These are phyloP conservation scores for Colletotrichum sp. DNA, from an alignment of 2,329 filamentous ascomycete genomes.

Conservation along the genomic window DNA sequence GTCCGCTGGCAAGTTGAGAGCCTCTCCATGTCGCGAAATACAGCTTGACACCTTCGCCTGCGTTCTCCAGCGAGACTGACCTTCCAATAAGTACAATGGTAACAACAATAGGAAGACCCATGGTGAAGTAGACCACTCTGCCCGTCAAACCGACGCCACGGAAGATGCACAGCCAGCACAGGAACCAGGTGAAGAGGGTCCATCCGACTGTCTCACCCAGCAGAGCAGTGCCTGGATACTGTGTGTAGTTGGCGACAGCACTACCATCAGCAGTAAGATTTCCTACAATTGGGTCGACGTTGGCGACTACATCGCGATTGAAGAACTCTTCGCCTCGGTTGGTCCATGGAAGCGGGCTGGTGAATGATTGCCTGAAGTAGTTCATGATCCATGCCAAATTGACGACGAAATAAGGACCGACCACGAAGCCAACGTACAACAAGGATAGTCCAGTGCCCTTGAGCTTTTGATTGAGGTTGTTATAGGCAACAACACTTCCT, in stretches of 20 bases:
- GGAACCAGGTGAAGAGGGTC: slow-evolving; percentile 61
- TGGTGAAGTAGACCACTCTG: slow-evolving; percentile 65
- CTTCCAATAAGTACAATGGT: slow-evolving; percentile 61
- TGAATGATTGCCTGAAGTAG: slow-evolving; percentile 61
- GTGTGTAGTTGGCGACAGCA: slow-evolving; percentile 35
- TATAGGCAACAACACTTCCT: slow-evolving; percentile 58
- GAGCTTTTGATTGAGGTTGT: slow-evolving; percentile 55
- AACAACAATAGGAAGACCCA: slow-evolving; percentile 61
- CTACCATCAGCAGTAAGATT: slow-evolving; percentile 38
- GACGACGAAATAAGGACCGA: slow-evolving; percentile 61
- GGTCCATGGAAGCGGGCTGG: slow-evolving; percentile 58
- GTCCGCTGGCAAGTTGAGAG: slow-evolving; percentile 51
- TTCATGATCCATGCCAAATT: slow-evolving; percentile 64
- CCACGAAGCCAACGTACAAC: slow-evolving; percentile 56
- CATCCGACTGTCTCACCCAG: slow-evolving; percentile 62
- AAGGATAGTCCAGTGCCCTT: slow-evolving; percentile 58
- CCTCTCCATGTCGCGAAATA: slow-evolving; percentile 51
- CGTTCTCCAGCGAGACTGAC: slow-evolving; percentile 57
- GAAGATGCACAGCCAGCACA: slow-evolving; percentile 65
- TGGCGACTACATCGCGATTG: slow-evolving; percentile 50
- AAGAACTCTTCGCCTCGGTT: slow-evolving; percentile 57
- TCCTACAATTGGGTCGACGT: slow-evolving; percentile 45
- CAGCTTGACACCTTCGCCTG: slow-evolving; percentile 53
- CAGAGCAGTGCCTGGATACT: slow-evolving; percentile 50
- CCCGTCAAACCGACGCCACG: slow-evolving; percentile 62